phyloP scores from a whole-genome alignment of 768 basidiomycete species.

The Leucosporidium yakuticum region DNA sequence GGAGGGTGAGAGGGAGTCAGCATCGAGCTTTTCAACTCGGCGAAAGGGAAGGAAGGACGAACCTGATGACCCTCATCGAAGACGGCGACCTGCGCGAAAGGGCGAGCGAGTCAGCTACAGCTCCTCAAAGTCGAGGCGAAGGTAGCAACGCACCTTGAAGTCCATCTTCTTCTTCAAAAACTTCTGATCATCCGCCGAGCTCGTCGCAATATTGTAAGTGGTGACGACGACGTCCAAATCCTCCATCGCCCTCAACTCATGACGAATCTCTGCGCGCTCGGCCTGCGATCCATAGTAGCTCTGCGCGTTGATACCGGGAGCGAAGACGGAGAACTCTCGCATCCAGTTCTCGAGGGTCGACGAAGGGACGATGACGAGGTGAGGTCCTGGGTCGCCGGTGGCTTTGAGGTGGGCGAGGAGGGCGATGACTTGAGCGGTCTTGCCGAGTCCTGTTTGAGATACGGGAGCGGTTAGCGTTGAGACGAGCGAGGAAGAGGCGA shows the following conservation, averaged over 20 bases:
- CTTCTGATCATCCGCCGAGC: constrained; percentile 77
- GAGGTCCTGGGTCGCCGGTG: constrained; percentile 66
- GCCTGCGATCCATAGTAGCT: constrained; percentile 92
- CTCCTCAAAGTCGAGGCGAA: no score
- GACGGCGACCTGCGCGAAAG: constrained; percentile 63
- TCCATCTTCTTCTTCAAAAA: constrained; percentile 77
- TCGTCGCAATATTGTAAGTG: constrained; percentile 90
- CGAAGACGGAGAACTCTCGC: constrained; percentile 87
- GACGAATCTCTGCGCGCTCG: constrained; percentile 67
- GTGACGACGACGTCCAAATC: constrained; percentile 88
- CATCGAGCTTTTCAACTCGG: no score
- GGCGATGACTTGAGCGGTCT: constrained; percentile 97
- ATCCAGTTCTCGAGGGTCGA: constrained; percentile 99
- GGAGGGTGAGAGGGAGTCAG: neutral
- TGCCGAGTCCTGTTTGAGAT: constrained; percentile 66
- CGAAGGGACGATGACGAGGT: constrained; percentile 94
- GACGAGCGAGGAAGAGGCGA: neutral
- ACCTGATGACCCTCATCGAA: constrained; percentile 84
- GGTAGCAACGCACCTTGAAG: constrained; percentile 69
- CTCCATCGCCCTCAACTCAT: constrained; percentile 61
- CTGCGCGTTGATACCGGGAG: constrained; percentile 73
- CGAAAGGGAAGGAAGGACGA: neutral
- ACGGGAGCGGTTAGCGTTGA: constrained; percentile 2
- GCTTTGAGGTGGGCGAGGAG: constrained; percentile 82
- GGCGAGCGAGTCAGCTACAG: neutral